Evolutionary conservation across 2,329 filamentous ascomycete genomes (phyloP), one percentile per base, ranked within the genome.

Genomic region (Alternaria dauci): DNA sequence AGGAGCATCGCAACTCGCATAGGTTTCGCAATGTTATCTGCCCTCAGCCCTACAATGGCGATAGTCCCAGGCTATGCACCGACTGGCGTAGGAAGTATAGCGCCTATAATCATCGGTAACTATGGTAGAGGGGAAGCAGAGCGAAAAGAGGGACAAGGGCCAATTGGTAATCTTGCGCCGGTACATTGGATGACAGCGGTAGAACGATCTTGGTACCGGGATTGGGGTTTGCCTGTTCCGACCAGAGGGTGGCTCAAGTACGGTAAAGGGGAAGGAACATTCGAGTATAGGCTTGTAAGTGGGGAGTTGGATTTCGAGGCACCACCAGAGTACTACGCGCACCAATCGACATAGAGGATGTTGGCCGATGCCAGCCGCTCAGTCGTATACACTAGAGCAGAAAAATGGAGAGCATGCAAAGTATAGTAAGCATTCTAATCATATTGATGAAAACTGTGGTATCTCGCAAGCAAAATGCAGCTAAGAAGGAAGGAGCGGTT

Each of bases 391-490:
- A 25, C 14, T 1, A 12, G 20, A 25, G 12, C 14, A 8, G 39
- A 25, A 25, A n/a, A 25, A 18, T 7, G 18, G 41, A 1, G n/a
- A 1, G 11, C 8, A 8, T 20, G 20, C 1, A 18, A 36, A 26
- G 9, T 16, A 43, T 8, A 8, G 28, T 20, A 14, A 56, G 25
- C 46, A 58, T 52, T 57, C 53, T 36, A 43, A 55, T 55, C 25
- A 25, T 32, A 55, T 55, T 55, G 52, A 38, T 56, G 41, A 41
- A 30, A 42, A 42, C 55, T 50, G 36, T 65, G 65, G 65, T 67
- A 67, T 67, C 62, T 67, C 55, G 59, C 59, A 52, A 52, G 48
- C 55, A 52, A 52, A 23, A 43, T 41, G 30, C 18, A 23, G 42
- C 32, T 51, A 43, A 41, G 32, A 48, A 39, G 42, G 30, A 58